These are phyloP conservation scores for Cystobasidiaceae sp. DNA, from an alignment of 1,284 basidiomycete genomes.

Conservation along the genomic window DNA sequence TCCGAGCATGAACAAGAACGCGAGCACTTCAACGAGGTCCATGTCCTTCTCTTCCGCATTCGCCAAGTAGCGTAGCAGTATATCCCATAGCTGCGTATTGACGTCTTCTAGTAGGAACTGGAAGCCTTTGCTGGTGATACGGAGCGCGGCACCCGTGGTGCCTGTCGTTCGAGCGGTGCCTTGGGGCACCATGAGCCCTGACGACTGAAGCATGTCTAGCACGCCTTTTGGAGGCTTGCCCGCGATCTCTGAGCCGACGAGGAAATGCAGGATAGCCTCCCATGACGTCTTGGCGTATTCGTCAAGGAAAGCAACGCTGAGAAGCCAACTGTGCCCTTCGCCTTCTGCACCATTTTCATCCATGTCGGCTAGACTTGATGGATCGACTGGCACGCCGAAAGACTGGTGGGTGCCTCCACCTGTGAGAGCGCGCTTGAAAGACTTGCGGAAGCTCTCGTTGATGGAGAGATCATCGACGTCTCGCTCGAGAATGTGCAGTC, in stretches of 20 bases:
- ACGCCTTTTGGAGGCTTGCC: slow-evolving; percentile 72
- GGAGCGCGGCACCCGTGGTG: slow-evolving; percentile 36
- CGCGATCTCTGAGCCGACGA: slow-evolving; percentile 71
- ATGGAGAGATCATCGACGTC: slow-evolving; percentile 48
- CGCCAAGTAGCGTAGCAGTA: slow-evolving; percentile 81
- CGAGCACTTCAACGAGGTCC: slow-evolving; percentile 88
- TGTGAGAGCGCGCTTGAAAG: slow-evolving; percentile 60
- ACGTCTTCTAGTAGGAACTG: slow-evolving; percentile 94
- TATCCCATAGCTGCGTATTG: slow-evolving; percentile 96
- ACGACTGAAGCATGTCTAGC: slow-evolving; percentile 71
- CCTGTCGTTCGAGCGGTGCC: slow-evolving; percentile 7
- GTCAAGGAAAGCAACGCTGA: slow-evolving; percentile 51
- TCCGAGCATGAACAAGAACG: slow-evolving; percentile 91
- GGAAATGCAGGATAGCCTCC: slow-evolving; percentile 98
- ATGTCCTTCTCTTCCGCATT: slow-evolving; percentile 61
- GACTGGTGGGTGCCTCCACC: slow-evolving; percentile 84
- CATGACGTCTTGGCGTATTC: slow-evolving; percentile 83
- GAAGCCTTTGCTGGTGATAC: slow-evolving; percentile 90
- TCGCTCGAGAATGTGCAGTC: slow-evolving; percentile 62
- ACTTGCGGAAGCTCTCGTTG: slow-evolving; percentile 69
- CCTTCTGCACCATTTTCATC: slow-evolving; percentile 18
- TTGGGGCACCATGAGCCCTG: slow-evolving; percentile 68
- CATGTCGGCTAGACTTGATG: slow-evolving; percentile 49
- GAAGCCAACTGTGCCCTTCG: neutral
- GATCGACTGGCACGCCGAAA: slow-evolving; percentile 76